Evolutionary conservation across 1,284 basidiomycete species (phyloP), one percentile per base, ranked within the genome.

Genomic region (Microbotryum lychnidis-dioicae): DNA sequence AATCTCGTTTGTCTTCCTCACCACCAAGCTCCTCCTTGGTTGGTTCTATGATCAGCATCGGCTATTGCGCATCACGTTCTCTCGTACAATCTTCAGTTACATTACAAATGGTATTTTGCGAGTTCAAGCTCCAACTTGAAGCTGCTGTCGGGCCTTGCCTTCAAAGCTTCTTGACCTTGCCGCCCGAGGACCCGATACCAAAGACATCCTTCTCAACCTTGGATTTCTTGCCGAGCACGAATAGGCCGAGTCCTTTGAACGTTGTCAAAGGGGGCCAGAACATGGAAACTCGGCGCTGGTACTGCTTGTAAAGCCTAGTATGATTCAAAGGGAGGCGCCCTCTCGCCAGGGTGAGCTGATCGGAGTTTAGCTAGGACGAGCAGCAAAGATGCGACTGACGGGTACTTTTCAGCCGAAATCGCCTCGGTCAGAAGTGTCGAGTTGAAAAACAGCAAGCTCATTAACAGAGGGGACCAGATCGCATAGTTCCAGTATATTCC

Each of bases 261-360:
- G 58, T 49, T 1, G 66, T 63, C 12, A 63, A 18, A 4, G 46
- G n/a, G 7, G 62, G 60, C 64, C 65, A 65, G 57, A 72, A 71
- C 66, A 66, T 67, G 25, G 61, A 60, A 10, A 72, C 70, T 45
- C 70, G 62, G 4, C 48, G 27, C 42, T 67, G 64, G 62, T 72
- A 72, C n/a, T 61, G 29, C 44, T 51, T 53, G 64, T 72, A 69
- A 14, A 67, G 58, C 12, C 66, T 68, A 42, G 16, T 16, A 10
- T 42, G 16, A 42, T 42, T 9, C 16, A 18, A 42, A 42, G 12
- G 14, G 16, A 42, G 37, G 37, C 12, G 37, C 37, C 31, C 8
- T 42, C 12, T 16, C 37, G 37, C 37, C 37, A 18, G 37, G 16
- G 37, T 42, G 9, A 42, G 37, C 16, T 42, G 37, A 42, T 42